Evolutionary conservation across 2,329 filamentous ascomycete genomes (phyloP).

Genomic region (Aspergillus amoenus): DNA sequence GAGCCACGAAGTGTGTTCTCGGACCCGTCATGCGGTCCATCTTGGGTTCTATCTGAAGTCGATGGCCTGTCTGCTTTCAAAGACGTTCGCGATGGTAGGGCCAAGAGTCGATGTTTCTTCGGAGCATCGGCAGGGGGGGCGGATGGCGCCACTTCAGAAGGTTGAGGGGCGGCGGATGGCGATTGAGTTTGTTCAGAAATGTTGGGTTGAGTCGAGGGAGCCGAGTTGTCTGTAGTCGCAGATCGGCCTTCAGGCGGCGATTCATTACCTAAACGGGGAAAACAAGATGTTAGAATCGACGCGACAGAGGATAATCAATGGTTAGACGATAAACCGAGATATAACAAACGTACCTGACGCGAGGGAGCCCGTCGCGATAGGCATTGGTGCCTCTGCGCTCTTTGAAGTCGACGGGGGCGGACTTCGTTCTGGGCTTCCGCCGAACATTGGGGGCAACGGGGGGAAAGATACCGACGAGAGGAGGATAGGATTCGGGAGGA

Average conservation of each 20-base stretch:
- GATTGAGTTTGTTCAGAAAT: slow-evolving; percentile 11
- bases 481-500: slow-evolving; percentile 12
- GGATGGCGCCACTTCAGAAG: slow-evolving; percentile 16
- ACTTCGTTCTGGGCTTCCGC: slow-evolving; percentile 34
- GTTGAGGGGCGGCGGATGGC: slow-evolving; percentile 19
- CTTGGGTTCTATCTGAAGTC: slow-evolving; percentile 32
- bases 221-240: slow-evolving; percentile 22
- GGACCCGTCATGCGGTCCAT: slow-evolving; percentile 33
- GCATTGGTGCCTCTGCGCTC: slow-evolving; percentile 34
- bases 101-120: slow-evolving; percentile 39
- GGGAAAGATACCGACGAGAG: slow-evolving; percentile 20
- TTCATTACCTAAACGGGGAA: slow-evolving; percentile 25
- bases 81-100: slow-evolving; percentile 40
- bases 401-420: slow-evolving; percentile 30
- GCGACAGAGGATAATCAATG: neutral
- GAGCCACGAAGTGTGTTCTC: slow-evolving; percentile 65
- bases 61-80: slow-evolving; percentile 38
- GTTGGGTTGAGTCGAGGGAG: slow-evolving; percentile 20
- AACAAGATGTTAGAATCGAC: slow-evolving; percentile 13
- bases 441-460: slow-evolving; percentile 33
- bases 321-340: neutral
- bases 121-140: slow-evolving; percentile 23
- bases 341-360: slow-evolving; percentile 29
- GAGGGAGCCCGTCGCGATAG: slow-evolving; percentile 26
- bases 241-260: slow-evolving; percentile 23